Base-by-base conservation (phyloP, 495 filamentous ascomycete species). In the Aspergillus baeticus region DNA sequence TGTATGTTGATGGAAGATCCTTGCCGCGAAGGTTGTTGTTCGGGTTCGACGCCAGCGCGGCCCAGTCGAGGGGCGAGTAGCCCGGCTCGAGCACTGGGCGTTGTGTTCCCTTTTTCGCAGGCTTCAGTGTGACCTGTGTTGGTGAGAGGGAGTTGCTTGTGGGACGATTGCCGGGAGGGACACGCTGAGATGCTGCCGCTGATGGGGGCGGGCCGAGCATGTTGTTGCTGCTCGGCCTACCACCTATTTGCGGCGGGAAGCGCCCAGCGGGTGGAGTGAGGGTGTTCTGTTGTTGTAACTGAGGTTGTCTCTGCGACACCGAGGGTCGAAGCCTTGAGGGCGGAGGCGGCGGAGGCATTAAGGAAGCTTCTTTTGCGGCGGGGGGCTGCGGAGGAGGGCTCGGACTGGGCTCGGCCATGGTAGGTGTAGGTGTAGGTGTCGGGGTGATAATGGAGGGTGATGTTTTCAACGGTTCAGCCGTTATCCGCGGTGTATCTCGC, bases 41-140 rank as follows among this genome's bases (percentile, higher is more conserved):
- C 3, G 88, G 86, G 46, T 81, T 77, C n/a, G 76, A 73, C 2
- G 83, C 79, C 1, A 95, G 82, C 13, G 85, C 83, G 22, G 94
- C 94, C 94, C 94, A 98, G 80, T 98, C 94, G 6, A 98, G 85
- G 0, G 94, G 94, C 1, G 89, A 93, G 77, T 89, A 92, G 35
- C 94, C 94, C 0, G 94, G 94, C 29, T 83, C 78, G 31, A 98
- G 85, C 14, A 86, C 74, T 18, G 96, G 89, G 60, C 89, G 84
- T 53, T 74, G 63, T 36, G 77, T 60, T 60, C 77, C 63, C 54
- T 73, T 71, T 54, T 73, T 70, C 36, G 76, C 57, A 0, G 73
- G 67, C 15, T 72, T 68, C 33, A 65, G 54, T 13, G 60, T 59
- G 17, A 65, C 57, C 14, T 53, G 53, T 14, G 63, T 59, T 3